Percentiles rank a stretch among this genome's conserved stretches.
Conservation (phyloP, 768 basidiomycete species). For the Lactifluus hygrophoroides region DNA sequence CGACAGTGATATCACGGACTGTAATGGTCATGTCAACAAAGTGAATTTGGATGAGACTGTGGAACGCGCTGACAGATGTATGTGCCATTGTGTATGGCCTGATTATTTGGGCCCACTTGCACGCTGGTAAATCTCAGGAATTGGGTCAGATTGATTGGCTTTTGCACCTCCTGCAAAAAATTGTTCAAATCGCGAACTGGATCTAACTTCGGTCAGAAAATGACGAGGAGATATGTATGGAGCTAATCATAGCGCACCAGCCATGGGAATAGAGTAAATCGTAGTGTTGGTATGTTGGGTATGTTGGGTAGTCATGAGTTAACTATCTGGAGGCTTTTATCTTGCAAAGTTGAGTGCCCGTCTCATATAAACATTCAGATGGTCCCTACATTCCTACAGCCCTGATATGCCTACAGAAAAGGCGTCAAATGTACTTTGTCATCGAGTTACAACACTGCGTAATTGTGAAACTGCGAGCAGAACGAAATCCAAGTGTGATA, state of each 20-base stretch:
- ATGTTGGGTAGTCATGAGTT: too few species aligned
- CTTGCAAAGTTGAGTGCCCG: too few species aligned
- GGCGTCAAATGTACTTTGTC: background rate
- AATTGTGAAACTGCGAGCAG: background rate
- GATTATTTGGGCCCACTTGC: background rate
- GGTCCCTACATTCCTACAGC: constrained; percentile 1
- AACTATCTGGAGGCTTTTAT: too few species aligned
- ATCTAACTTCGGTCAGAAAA: background rate
- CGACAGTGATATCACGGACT: background rate
- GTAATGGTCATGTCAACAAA: background rate
- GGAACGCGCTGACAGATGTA: constrained; percentile 5
- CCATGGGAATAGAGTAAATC: background rate
- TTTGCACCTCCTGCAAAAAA: background rate
- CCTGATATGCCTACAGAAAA: background rate
- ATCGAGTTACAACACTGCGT: background rate
- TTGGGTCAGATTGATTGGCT: background rate
- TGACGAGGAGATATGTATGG: background rate
- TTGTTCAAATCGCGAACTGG: constrained; percentile 7
- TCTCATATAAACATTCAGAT: background rate
- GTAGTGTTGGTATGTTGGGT: too few species aligned
- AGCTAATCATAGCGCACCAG: background rate
- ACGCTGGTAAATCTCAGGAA: background rate
- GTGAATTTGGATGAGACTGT: too few species aligned
- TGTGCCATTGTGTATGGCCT: background rate
- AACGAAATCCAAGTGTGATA: background rate